These are phyloP conservation scores for Septoria linicola DNA, from an alignment of 2,329 filamentous ascomycete genomes.

Conservation along the genomic window DNA sequence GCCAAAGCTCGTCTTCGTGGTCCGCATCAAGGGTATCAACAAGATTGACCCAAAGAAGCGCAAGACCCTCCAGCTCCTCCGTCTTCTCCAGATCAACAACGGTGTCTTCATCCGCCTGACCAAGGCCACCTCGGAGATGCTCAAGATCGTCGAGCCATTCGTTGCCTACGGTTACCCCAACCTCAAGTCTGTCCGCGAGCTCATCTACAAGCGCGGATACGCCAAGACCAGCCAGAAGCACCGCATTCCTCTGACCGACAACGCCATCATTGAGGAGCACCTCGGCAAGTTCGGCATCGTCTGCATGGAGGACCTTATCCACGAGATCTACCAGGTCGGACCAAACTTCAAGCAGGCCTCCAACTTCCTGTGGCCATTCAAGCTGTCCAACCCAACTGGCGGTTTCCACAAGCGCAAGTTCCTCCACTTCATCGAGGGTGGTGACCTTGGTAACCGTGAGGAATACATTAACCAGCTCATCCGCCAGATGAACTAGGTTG, in stretches of 20 bases:
- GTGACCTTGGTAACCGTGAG: conserved; percentile 98
- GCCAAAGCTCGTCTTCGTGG: conserved; percentile 93
- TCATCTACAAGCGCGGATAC: conserved; percentile 99
- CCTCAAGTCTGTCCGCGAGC: conserved; percentile 98
- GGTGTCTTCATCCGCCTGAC: conserved; percentile 96
- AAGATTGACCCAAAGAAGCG: conserved; percentile 99
- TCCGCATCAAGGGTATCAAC: conserved; percentile 99
- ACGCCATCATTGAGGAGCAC: conserved; percentile 93
- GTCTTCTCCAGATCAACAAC: conserved; percentile 99
- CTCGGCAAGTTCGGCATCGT: conserved; percentile 98
- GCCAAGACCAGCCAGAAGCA: conserved; percentile 95
- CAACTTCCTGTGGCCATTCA: conserved; percentile 99
- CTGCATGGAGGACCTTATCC: conserved; percentile 98
- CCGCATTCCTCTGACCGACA: conserved; percentile 93
- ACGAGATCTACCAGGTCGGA: conserved; percentile 98
- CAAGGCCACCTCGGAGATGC: conserved; percentile 97
- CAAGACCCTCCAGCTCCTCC: conserved; percentile 99
- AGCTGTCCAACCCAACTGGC: conserved; percentile 96
- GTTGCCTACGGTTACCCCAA: conserved; percentile 99
- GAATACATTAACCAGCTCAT: conserved; percentile 96
- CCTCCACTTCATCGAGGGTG: conserved; percentile 98
- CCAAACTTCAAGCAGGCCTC: conserved; percentile 97
- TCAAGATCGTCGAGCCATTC: conserved; percentile 98
- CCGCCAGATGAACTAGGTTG: conserved; percentile 91
- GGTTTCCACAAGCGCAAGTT: conserved; percentile 97